Percentiles rank a stretch among this genome's conserved stretches.
Evolutionary conservation across 257 asterid genomes (phyloP).

Genomic region (Cruciata laevipes): DNA sequence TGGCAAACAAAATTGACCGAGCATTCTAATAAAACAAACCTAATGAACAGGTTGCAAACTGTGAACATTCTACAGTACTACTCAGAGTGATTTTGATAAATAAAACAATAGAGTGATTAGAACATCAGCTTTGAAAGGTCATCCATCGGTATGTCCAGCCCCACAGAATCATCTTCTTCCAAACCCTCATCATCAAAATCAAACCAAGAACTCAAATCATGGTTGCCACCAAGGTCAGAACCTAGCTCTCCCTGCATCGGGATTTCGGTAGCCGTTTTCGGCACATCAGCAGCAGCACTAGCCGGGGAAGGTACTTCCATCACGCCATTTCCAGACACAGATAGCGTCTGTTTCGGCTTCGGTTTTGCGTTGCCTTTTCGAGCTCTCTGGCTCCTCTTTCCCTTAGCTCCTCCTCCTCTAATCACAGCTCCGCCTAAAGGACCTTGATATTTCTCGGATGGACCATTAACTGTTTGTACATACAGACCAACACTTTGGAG

Average conservation of each 20-base stretch:
- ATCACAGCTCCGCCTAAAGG: constrained; percentile 31
- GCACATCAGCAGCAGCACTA: constrained; percentile 24
- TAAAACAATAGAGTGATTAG: constrained; percentile 18
- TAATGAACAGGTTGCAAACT: too few relatives aligned
- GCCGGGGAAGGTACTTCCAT: constrained; percentile 25
- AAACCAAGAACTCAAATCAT: constrained; percentile 83
- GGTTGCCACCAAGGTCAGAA: constrained; percentile 52
- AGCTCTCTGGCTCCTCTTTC: constrained; percentile 70
- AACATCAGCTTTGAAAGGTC: constrained; percentile 73
- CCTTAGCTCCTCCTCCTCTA: constrained; percentile 78
- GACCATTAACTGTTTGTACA: constrained; percentile 62
- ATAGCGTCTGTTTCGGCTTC: constrained; percentile 77
- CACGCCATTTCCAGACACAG: constrained; percentile 62
- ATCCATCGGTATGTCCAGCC: constrained; percentile 89
- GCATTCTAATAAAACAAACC: too few relatives aligned
- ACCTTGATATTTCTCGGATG: too few relatives aligned
- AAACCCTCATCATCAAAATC: constrained; percentile 60
- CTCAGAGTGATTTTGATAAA: too few relatives aligned
- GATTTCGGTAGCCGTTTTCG: constrained; percentile 40
- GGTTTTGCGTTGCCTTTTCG: constrained; percentile 43
- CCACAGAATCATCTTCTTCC: constrained; percentile 45
- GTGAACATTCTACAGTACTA: too few relatives aligned
- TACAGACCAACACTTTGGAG: constrained; percentile 66
- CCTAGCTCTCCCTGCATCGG: constrained; percentile 52
- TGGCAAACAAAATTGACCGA: too few relatives aligned